A percentile compares a stretch with the other conserved stretches of the same genome.
Evolutionary conservation across 106 monocot species (phyloP).

Genomic region (Acorus calamus): DNA sequence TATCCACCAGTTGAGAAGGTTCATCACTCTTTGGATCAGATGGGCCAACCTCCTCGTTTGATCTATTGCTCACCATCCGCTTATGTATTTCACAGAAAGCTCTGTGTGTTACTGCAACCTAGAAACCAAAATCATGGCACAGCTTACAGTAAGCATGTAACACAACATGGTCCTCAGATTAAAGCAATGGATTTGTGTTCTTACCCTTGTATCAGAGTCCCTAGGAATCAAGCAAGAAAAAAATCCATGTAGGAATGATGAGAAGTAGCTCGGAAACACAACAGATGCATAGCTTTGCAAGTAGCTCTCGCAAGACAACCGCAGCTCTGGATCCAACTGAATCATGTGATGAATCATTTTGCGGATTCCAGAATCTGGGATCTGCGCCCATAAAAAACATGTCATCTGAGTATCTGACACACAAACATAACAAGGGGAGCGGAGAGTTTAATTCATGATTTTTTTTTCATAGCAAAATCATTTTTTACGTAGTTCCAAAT

Average conservation of each 20-base stretch:
- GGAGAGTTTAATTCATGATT: too few species aligned
- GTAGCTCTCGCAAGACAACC: conserved; percentile 81
- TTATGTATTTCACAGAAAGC: conserved; percentile 65
- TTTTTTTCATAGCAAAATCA: too few species aligned
- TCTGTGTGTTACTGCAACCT: conserved; percentile 73
- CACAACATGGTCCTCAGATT: not conserved
- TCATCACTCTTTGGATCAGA: conserved; percentile 11
- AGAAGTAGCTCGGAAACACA: conserved; percentile 84
- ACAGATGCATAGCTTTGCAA: conserved; percentile 65
- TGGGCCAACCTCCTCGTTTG: conserved; percentile 16
- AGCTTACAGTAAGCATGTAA: not conserved
- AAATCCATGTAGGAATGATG: conserved; percentile 84
- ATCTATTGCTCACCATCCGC: conserved; percentile 41
- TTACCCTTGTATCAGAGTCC: conserved; percentile 83
- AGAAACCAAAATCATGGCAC: conserved; percentile 4
- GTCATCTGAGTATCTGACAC: not conserved
- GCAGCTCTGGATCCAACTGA: conserved; percentile 78
- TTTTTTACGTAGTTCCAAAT: too few species aligned
- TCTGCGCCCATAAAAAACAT: conserved; percentile 31
- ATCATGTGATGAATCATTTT: conserved; percentile 99
- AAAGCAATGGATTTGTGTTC: not conserved
- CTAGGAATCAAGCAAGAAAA: conserved; percentile 88
- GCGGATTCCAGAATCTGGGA: conserved; percentile 75
- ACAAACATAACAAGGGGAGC: not conserved
- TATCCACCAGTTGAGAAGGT: conserved; percentile 16